Base-by-base conservation (phyloP, 1,284 basidiomycete genomes). In the Cryptococcus sp. region DNA sequence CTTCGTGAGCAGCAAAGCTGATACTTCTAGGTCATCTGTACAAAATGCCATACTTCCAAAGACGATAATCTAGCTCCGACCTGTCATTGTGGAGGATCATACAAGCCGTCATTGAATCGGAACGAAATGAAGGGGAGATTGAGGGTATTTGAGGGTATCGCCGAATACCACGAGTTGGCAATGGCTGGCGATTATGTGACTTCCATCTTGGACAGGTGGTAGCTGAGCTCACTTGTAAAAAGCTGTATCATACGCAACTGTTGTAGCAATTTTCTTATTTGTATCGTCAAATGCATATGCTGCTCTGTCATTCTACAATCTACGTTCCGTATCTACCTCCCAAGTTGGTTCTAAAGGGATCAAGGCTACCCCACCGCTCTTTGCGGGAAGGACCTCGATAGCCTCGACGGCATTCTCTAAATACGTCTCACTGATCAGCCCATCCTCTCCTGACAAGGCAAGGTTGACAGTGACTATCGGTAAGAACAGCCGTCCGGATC, bases 71-170 rank as follows among this genome's bases (percentile, higher is more conserved):
- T 97, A 28, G 86, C 88, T 13, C 78, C 84, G 51, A 87, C 87
- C 53, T 98, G 94, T 69, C 79, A 81, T 28, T 98, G 96, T 72
- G 93, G 91, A 7, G 94, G 92, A 16, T 76, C 83, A 4, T 94
- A 87, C 73, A 80, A 84, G 57, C 78, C 87, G 41, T 85, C 84
- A 5, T 64, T 86, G 41, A 85, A 80, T 58, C 86, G 85, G 63
- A 80, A 77, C 32, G 90, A 94, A 52, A 75, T 82, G 53, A 81
- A 82, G 56, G 76, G 84, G 42, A 85, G 81, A 68, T 69, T 94
- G 61, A 79, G 83, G 55, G 91, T 89, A 43, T 83, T 91, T 52
- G 83, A 87, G 40, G 90, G 66, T 58, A 70, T 77, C 7, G 52
- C 69, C 11, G 62, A 69, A 23, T 77, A 75, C 55, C 75, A 77